A percentile compares a stretch with the other conserved stretches of the same genome.
These are phyloP conservation scores for Aspergillus funiculosus DNA, from an alignment of 495 filamentous ascomycete genomes.

Conservation along the genomic window DNA sequence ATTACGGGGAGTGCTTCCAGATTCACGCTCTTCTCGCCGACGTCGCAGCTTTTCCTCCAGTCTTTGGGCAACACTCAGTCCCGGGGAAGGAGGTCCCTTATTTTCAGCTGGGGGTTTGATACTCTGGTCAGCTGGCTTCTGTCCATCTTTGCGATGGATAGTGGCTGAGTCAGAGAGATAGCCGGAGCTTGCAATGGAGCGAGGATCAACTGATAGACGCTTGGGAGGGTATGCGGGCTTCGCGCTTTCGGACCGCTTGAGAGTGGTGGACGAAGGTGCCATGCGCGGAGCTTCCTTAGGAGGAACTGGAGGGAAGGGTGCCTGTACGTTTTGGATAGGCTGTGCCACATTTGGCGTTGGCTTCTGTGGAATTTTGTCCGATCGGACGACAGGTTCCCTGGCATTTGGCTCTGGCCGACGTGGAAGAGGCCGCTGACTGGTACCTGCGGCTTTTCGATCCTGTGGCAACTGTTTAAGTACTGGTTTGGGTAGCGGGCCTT, in stretches of 20 bases:
- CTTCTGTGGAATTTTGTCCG: slow-evolving; percentile 4
- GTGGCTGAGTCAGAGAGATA: slow-evolving; percentile 29
- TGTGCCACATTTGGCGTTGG: neutral
- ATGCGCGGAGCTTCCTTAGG: slow-evolving; percentile 3
- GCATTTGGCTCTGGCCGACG: neutral
- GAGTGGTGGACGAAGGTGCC: neutral
- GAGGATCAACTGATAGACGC: neutral
- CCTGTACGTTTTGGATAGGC: neutral
- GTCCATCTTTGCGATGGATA: neutral
- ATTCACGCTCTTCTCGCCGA: slow-evolving; percentile 26
- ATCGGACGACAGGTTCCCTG: neutral
- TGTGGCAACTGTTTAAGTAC: neutral
- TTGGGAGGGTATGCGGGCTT: slow-evolving; percentile 3
- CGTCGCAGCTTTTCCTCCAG: slow-evolving; percentile 35
- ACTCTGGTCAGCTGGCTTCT: neutral
- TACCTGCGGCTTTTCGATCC: neutral
- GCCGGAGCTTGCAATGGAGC: slow-evolving; percentile 11
- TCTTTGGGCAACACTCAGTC: slow-evolving; percentile 30
- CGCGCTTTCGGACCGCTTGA: slow-evolving; percentile 24
- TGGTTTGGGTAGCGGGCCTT: neutral
- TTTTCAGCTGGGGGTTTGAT: neutral
- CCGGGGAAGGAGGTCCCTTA: slow-evolving; percentile 8
- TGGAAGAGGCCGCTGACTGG: slow-evolving; percentile 2
- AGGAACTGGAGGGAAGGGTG: neutral
- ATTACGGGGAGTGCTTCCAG: slow-evolving; percentile 15